Evolutionary conservation across 306 rosid genomes (phyloP), one percentile per base, ranked within the genome.

Genomic region (Abrus precatorius): DNA sequence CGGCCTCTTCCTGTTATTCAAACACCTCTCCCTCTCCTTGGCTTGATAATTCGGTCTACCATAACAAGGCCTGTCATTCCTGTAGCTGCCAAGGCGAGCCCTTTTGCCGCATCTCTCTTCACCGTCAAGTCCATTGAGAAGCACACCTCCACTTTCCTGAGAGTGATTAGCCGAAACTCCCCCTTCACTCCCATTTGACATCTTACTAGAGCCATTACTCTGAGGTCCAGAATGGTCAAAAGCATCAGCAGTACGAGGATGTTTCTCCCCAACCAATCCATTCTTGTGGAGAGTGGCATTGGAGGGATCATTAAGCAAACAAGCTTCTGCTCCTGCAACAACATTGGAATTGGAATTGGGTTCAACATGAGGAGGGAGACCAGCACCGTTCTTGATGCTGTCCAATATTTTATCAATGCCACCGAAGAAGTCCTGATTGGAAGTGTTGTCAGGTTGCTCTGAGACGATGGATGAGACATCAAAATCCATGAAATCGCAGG

Each of bases 331-430:
- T 36, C 45, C 91, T 82, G 64, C 88, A 81, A 47, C n/a, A n/a
- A 5, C 70, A 13, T 56, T 69, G 5, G 77, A 43, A 54, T 67
- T 52, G 49, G 79, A 59, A 77, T 57, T 57, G 41, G 69, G 12
- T 45, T 56, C 78, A 1, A 9, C 11, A 9, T 60, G 82, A 56
- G 79, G 74, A 50, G 92, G 91, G 56, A 95, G 89, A 34, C 93
- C 95, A 45, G 77, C 77, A 20, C 96, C 96, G 20, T 85, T 95
- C 72, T 95, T 93, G 40, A 95, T 83, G 86, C 97, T 93, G 40
- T 95, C 98, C 0, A 95, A 85, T 55, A 93, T 90, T 78, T 80
- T 91, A 81, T 95, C 99, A 76, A 95, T 88, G 28, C 98, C 99
- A 9, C 99, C 98, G 14, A 95, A 95, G 77, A 95, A 95, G 80